Evolutionary conservation across 768 basidiomycete species (phyloP), one percentile per base, ranked within the genome.

Genomic region (Boletus barrowsii): DNA sequence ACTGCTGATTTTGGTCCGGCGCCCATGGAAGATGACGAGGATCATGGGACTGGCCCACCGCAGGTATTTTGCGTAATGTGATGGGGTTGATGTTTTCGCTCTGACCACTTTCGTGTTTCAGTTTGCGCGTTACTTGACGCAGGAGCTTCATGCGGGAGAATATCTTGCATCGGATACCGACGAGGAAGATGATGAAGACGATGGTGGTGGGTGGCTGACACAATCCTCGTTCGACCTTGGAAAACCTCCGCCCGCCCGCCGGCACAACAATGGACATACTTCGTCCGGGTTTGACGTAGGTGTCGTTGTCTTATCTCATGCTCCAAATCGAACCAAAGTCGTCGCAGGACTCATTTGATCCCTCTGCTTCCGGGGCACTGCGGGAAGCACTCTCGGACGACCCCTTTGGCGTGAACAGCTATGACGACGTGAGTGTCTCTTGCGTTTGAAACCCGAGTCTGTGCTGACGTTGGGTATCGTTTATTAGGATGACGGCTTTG

Each of bases 41-140:
- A 70, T n/a, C 76, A 73, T 22, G 66, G 73, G 13, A 72, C 76
- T 5, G 74, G 76, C 36, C 73, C 77, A 20, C 72, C 80, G 26
- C 76, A 76, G 59, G 82, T 81, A 45, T 37, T 1, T 74, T 66
- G 37, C 14, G 1, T 4, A 3, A 1, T 13, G 43, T 30, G 44
- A 49, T n/a, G 30, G 10, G 14, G 3, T 56, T 10, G 22, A n/a
- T 42, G 42, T 22, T 49, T 43, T 20, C 1, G 3, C 13, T 22
- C 10, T 51, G 30, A 40, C 26, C 30, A 24, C 42, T 45, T 9
- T 43, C 37, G 17, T 24, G 17, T 43, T 46, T 15, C 55, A 93
- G 90, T 93, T 94, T 69, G 87, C 88, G 17, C 79, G 83, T 30
- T 93, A 93, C 65, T 76, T 91, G 30, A 82, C 83, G 6, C 83